Evolutionary conservation across 148 eudicot species (phyloP), one percentile per base, ranked within the genome.

Genomic region (Chenopodium album): DNA sequence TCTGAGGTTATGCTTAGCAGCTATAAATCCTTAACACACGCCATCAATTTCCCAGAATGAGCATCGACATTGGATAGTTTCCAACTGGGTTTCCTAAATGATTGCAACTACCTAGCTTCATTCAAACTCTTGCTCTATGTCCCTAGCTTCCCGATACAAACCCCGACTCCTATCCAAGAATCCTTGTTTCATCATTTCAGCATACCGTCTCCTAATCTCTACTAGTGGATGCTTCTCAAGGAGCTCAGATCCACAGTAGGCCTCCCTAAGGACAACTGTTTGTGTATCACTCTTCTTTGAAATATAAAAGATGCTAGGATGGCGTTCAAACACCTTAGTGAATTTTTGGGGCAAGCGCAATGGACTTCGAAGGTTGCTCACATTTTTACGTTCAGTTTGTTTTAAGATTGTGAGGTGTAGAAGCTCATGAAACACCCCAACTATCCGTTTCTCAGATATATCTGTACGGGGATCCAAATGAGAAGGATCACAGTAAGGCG

Each of bases 321-420:
- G 98, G 73, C 98, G 92, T 78, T 94, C 98, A 88, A 94, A 94
- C 73, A 87, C 97, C 89, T 92, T 95, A 1, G 98, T 95, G 71
- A 93, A 95, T 76, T 95, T 95, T 80, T 93, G 98, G 5, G 98
- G 98, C 82, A 95, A 84, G 48, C 67, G 77, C 56, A 95, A 84
- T 46, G 96, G 92, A 62, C 83, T 92, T 26, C 97, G 89, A 32
- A 93, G 89, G 79, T 95, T 93, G 76, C 98, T 95, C 77, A 93
- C 96, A 76, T 92, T 95, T 72, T 84, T 89, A 63, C 97, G 90
- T 85, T 92, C 92, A 11, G 89, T 91, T 85, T 87, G 92, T 82
- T 89, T 89, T 6, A 84, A 90, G 73, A 95, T 69, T 20, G 91
- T 92, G n/a, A 95, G 91, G 77, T 92, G 91, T 72, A 95, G 82